These are phyloP conservation scores for Colletotrichum sp. DNA, from an alignment of 2,329 filamentous ascomycete species.

Conservation along the genomic window DNA sequence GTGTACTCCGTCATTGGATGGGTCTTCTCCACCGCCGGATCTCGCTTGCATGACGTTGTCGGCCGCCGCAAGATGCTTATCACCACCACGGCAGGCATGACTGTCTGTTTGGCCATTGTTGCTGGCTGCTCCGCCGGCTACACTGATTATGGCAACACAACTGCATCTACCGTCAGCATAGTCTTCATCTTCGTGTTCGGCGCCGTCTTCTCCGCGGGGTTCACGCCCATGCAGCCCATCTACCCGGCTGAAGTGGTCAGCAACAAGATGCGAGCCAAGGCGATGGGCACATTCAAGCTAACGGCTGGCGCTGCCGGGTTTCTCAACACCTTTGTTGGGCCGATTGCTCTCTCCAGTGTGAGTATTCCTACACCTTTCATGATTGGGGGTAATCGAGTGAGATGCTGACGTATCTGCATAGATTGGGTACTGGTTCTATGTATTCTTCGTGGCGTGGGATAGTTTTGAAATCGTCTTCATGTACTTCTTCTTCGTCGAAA, in stretches of 20 bases:
- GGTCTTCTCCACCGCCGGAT: constrained; percentile 38
- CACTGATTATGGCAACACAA: constrained; percentile 34
- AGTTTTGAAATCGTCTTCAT: constrained; percentile 32
- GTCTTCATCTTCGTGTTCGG: constrained; percentile 44
- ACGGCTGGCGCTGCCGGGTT: constrained; percentile 41
- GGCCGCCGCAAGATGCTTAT: constrained; percentile 45
- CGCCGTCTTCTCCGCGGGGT: constrained; percentile 35
- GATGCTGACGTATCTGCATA: not conserved
- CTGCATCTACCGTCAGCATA: constrained; percentile 37
- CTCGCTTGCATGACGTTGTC: constrained; percentile 42
- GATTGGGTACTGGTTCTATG: constrained; percentile 41
- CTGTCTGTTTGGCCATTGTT: constrained; percentile 39
- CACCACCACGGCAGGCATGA: constrained; percentile 38
- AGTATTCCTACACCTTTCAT: constrained; percentile 5
- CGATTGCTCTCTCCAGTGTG: constrained; percentile 30
- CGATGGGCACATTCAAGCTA: constrained; percentile 35
- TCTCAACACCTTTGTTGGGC: constrained; percentile 36
- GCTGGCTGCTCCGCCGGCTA: constrained; percentile 39
- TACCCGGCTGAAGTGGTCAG: constrained; percentile 42
- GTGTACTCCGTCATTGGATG: constrained; percentile 43
- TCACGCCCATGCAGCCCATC: constrained; percentile 41
- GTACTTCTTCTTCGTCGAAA: constrained; percentile 43
- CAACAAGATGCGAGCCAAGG: constrained; percentile 42
- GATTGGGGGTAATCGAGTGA: not conserved
- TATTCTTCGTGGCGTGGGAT: constrained; percentile 41